Evolutionary conservation across 345 rosid genomes (phyloP).

Genomic region (Arabis alpina): DNA sequence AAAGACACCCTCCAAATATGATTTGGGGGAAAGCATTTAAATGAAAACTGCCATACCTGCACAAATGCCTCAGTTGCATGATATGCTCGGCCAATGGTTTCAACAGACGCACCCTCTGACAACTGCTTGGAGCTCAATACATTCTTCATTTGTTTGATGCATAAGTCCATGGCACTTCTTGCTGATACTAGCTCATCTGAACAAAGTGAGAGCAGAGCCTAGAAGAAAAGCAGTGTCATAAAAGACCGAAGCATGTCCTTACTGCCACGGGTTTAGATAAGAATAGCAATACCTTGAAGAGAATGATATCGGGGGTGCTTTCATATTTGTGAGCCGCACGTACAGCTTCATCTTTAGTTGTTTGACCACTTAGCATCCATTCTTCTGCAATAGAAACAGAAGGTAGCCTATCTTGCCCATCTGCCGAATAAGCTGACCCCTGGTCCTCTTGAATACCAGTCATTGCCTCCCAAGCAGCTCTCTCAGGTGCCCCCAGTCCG

Average conservation of each 20-base stretch:
- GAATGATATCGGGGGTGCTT: slow-evolving; percentile 91
- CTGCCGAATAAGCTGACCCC: slow-evolving; percentile 60
- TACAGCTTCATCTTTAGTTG: slow-evolving; percentile 73
- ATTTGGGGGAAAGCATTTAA: neutral
- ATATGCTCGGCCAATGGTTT: slow-evolving; percentile 88
- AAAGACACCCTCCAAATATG: slow-evolving; percentile 19
- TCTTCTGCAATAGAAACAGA: slow-evolving; percentile 89
- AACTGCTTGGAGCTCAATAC: slow-evolving; percentile 77
- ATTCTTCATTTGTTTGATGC: slow-evolving; percentile 82
- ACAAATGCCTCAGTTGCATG: slow-evolving; percentile 90
- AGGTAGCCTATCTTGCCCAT: slow-evolving; percentile 89
- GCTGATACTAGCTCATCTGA: slow-evolving; percentile 91
- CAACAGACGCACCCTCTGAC: slow-evolving; percentile 90
- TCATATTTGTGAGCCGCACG: slow-evolving; percentile 89
- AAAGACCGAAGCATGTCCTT: neutral
- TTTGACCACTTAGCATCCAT: slow-evolving; percentile 91
- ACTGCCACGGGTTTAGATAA: slow-evolving; percentile 20
- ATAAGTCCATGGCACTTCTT: slow-evolving; percentile 78
- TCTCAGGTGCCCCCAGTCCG: slow-evolving; percentile 78
- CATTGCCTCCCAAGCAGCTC: slow-evolving; percentile 96
- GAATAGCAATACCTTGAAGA: slow-evolving; percentile 73
- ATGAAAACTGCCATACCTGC: slow-evolving; percentile 58
- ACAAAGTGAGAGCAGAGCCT: slow-evolving; percentile 93
- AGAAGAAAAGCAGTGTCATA: slow-evolving; percentile 43
- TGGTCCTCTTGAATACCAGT: slow-evolving; percentile 89